These are phyloP conservation scores for Pouteria campechiana DNA, from an alignment of 179 eudicot species.

Conservation along the genomic window DNA sequence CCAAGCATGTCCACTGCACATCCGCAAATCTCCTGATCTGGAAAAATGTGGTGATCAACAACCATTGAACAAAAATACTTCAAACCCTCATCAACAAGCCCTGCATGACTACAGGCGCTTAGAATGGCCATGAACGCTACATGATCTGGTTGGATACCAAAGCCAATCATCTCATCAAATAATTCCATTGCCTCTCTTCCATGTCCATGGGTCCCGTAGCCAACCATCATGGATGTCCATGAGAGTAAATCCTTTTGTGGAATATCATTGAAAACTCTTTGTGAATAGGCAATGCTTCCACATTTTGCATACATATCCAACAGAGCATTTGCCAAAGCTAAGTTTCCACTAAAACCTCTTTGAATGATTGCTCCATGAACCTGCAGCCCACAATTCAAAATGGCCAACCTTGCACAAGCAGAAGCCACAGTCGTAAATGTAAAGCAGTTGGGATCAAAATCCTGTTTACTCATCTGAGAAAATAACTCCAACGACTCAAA, in stretches of 20 bases:
- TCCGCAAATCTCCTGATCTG: conserved; percentile 54
- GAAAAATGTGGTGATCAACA: conserved; percentile 26
- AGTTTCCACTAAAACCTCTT: conserved; percentile 41
- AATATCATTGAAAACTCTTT: conserved; percentile 34
- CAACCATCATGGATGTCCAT: conserved; percentile 80
- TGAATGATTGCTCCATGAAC: conserved; percentile 36
- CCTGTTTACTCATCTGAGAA: conserved; percentile 33
- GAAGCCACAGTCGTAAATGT: conserved; percentile 55
- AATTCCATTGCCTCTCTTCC: conserved; percentile 42
- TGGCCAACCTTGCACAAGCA: conserved; percentile 49
- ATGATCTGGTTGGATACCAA: conserved; percentile 42
- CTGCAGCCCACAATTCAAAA: conserved; percentile 40
- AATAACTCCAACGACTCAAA: conserved; percentile 31
- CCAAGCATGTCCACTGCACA: conserved; percentile 70
- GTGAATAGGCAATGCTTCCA: conserved; percentile 40
- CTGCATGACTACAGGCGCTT: conserved; percentile 66
- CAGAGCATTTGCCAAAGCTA: conserved; percentile 42
- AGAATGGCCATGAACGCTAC: conserved; percentile 58
- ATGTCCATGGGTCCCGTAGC: conserved; percentile 58
- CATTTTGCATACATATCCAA: conserved; percentile 79
- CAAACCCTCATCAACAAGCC: conserved; percentile 62
- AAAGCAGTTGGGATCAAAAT: conserved; percentile 40
- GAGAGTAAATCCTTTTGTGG: conserved; percentile 33
- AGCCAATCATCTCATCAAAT: conserved; percentile 39
- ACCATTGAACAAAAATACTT: conserved; percentile 45